Conservation (phyloP, 148 eudicot species). For the Chenopodium quinoa region DNA sequence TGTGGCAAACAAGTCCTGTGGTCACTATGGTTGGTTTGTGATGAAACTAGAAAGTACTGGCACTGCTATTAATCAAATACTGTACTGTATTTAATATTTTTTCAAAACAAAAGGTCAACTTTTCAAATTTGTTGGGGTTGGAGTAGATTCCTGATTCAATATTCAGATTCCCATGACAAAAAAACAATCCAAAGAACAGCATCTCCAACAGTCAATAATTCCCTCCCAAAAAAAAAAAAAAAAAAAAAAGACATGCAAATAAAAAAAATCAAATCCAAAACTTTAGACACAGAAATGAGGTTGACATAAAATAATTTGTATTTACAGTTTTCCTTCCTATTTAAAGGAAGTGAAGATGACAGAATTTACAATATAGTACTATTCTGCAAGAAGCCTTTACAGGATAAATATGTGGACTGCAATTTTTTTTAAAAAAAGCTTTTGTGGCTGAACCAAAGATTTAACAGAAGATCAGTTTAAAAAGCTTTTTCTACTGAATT, state of each 20-base stretch:
- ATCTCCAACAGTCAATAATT: neutral
- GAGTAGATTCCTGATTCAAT: conserved; percentile 9
- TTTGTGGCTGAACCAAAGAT: conserved; percentile 9
- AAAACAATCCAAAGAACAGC: neutral
- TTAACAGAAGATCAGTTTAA: conserved; percentile 11
- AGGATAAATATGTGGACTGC: neutral
- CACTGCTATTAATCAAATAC: too few relatives aligned
- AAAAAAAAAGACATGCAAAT: neutral
- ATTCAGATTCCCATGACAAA: neutral
- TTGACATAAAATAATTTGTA: conserved; percentile 16
- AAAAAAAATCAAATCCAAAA: neutral
- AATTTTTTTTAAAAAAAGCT: neutral
- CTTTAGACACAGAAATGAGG: conserved; percentile 4
- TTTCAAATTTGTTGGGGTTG: neutral
- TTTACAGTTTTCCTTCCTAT: conserved; percentile 22
- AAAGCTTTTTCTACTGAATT: neutral
- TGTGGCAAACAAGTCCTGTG: too few relatives aligned
- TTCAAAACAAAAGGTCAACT: neutral
- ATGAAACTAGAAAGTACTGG: too few relatives aligned
- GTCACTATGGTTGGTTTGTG: too few relatives aligned
- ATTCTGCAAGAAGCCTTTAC: conserved; percentile 16
- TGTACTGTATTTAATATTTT: too few relatives aligned
- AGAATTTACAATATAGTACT: conserved; percentile 21
- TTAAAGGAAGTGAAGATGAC: conserved; percentile 16
- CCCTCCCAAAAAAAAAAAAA: neutral